These are phyloP conservation scores for Epichloe festucae DNA, from an alignment of 2,329 filamentous ascomycete species.

Conservation along the genomic window DNA sequence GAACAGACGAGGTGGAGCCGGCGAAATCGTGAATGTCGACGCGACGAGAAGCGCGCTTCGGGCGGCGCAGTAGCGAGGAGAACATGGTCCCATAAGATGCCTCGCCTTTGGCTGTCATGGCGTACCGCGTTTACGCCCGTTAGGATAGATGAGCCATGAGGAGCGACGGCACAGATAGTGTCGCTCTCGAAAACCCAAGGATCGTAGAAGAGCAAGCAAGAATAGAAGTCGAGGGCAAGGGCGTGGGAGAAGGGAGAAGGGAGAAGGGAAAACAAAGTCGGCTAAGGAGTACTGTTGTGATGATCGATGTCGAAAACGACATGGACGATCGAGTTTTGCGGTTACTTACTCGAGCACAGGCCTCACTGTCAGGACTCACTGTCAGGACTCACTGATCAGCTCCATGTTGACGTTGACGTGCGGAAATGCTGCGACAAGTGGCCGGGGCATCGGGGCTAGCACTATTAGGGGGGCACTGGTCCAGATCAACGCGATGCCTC, in stretches of 20 bases:
- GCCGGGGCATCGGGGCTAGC: too few relatives aligned
- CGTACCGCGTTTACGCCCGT: slow-evolving; percentile 10
- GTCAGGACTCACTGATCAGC: too few relatives aligned
- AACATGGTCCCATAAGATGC: slow-evolving; percentile 19
- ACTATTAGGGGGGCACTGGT: too few relatives aligned
- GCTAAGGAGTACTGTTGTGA: background rate
- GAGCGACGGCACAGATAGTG: slow-evolving; percentile 2
- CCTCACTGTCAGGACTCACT: background rate
- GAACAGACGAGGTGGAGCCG: slow-evolving; percentile 20
- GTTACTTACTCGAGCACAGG: background rate
- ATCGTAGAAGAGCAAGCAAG: slow-evolving; percentile 2
- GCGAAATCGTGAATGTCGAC: slow-evolving; percentile 17
- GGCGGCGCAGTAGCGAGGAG: slow-evolving; percentile 22
- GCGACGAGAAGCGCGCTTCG: slow-evolving; percentile 21
- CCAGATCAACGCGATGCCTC: too few relatives aligned
- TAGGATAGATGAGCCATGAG: slow-evolving; percentile 14
- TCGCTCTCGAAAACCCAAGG: background rate
- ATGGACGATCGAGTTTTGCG: background rate
- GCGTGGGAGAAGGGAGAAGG: background rate
- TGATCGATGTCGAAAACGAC: background rate
- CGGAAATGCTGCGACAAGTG: too few relatives aligned
- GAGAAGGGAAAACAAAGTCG: background rate
- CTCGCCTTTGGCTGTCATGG: slow-evolving; percentile 3
- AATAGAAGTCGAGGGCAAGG: background rate
- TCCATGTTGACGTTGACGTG: too few relatives aligned